These are phyloP conservation scores for Podaxis sp. DNA, from an alignment of 768 basidiomycete species.

Conservation along the genomic window DNA sequence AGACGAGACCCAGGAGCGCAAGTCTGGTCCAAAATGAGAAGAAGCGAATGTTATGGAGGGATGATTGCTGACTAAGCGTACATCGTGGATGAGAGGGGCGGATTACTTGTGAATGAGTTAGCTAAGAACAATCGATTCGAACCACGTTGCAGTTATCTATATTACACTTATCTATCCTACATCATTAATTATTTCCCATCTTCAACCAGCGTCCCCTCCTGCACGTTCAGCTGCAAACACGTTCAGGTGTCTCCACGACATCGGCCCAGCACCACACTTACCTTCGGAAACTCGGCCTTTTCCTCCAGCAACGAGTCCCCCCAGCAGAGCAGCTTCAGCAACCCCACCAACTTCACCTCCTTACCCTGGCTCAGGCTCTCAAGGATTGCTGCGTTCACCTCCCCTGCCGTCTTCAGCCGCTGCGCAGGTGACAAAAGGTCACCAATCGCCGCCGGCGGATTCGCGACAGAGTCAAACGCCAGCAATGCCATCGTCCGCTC, in stretches of 20 bases:
- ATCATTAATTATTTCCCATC: slow-evolving; percentile 23
- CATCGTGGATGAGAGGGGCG: slow-evolving; percentile 14
- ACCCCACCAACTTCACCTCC: slow-evolving; percentile 83
- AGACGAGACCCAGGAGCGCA: slow-evolving; percentile 16
- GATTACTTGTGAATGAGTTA: background rate
- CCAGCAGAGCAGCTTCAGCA: slow-evolving; percentile 86
- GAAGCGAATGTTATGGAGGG: slow-evolving; percentile 18
- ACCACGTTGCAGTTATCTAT: slow-evolving; percentile 22
- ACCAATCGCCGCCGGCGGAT: slow-evolving; percentile 64
- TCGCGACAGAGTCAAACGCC: slow-evolving; percentile 68
- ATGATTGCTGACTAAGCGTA: slow-evolving; percentile 26
- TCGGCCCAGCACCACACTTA: slow-evolving; percentile 29
- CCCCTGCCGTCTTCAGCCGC: slow-evolving; percentile 91
- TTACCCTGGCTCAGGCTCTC: slow-evolving; percentile 90
- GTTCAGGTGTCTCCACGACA: slow-evolving; percentile 17
- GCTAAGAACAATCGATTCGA: slow-evolving; percentile 21
- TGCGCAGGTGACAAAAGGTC: slow-evolving; percentile 85
- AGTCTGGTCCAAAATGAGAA: slow-evolving; percentile 17
- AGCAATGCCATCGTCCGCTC: slow-evolving; percentile 95
- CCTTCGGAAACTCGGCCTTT: slow-evolving; percentile 79
- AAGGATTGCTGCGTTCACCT: slow-evolving; percentile 94
- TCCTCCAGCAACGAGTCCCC: slow-evolving; percentile 80
- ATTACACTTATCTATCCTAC: slow-evolving; percentile 19
- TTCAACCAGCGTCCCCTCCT: slow-evolving; percentile 27
- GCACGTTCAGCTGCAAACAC: slow-evolving; percentile 29